Base-by-base conservation (phyloP, 163 green algal species). In the Chlorella variabilis region DNA sequence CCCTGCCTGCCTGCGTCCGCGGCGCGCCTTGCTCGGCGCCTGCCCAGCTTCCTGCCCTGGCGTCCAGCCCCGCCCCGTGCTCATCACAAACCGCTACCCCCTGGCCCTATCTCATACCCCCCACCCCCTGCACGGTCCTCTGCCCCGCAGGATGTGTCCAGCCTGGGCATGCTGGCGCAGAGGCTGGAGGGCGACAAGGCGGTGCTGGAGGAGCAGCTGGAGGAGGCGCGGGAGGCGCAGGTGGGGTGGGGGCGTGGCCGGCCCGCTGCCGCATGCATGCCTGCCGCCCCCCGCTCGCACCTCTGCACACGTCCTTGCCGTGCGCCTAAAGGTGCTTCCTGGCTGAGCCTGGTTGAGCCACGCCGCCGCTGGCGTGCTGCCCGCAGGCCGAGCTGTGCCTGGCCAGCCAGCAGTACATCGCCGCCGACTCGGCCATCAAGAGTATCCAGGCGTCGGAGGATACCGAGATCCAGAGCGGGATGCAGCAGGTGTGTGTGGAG, bases 121-220 rank as follows among this genome's bases (percentile, higher is more conserved):
- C 58, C 58, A 38, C 58, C 58, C 58, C 34, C 6, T 36, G 21
- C 67, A 36, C 2, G n/a, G 9, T 31, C 1, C 20, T 48, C 63
- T 51, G 9, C 39, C 38, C 13, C 2, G 70, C 42, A 69, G 71
- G 80, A 85, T 6, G 34, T 82, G 42, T 63, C 80, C 23, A 49
- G n/a, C 39, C 66, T 85, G 59, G 56, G 39, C 42, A 81, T 81
- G 39, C 31, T 81, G 51, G 69, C 71, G 4, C 39, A 81, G 51
- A 71, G 49, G 66, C 80, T 85, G 38, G 69, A 80, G 68, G 66
- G n/a, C 3, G 56, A 82, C 41, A 76, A 78, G 31, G 67, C 70
- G 41, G 83, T 51, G 39, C 78, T 87, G 42, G 77, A 85, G 73
- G 39, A 48, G 41, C 69, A 79, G 78, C 66, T 87, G 67, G 83